Evolutionary conservation across 257 asterid species (phyloP), one percentile per base, ranked within the genome.

Genomic region (Solanum gracilifrons): DNA sequence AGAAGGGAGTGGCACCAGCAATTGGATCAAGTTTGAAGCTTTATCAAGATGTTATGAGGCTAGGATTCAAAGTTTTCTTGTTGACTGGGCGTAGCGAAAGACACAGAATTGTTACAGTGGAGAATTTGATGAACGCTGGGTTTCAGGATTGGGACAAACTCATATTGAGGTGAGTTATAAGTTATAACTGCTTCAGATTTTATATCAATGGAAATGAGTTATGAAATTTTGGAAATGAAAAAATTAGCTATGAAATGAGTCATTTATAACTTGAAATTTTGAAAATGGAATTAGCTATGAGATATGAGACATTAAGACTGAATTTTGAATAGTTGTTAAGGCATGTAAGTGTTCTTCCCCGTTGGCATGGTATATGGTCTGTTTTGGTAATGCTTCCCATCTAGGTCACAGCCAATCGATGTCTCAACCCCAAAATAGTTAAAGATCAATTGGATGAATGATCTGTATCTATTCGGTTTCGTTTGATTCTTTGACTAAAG

Each of bases 1-100:
- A 94, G 88, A 90, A 89, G 91, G 99, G 98, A 86, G 87, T 31
- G 69, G 96, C 96, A 5, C 94, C 95, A 31, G 93, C 95, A 23
- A 90, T 96, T 35, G 87, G 87, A 71, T 71, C 94, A 9, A 93
- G 97, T 89, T 91, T 94, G 92, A 90, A 93, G 92, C 90, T 96
- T 76, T 96, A 95, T 90, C 91, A 89, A 85, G 97, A 91, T 92
- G 94, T 96, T 74, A 87, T 89, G 36, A 88, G 88, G 31, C 86
- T 93, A 92, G 98, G 98, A 66, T 91, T 92, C 87, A 95, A 93
- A 91, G 89, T 91, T 48, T 88, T 93, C 87, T 89, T 95, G 82
- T 84, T 95, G 88, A 96, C 98, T 9, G 98, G 98, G 46, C 93
- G 98, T 71, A 93, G 93, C 36, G 97, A 94, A 89, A 90, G 95